Evolutionary conservation across 371 early-diverging fungal species (phyloP), one percentile per base, ranked within the genome.

Genomic region (Mortierella sp.): DNA sequence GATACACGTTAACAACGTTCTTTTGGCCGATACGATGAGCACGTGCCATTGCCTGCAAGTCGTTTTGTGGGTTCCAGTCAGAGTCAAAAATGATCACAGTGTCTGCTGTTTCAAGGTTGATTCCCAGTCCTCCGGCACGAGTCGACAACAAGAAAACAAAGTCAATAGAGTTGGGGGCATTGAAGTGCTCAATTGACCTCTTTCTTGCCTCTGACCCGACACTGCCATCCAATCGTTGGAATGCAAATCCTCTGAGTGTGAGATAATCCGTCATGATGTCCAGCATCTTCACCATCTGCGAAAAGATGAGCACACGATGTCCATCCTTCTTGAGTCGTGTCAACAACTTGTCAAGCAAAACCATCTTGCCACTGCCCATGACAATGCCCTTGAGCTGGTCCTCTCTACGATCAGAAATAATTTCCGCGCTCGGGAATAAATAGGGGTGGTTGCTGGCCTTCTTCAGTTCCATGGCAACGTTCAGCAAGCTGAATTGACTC

Each of bases 51-150:
- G 99, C 99, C 84, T 99, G 99, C 58, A 99, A 82, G 80, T 99
- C 99, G 76, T 97, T 99, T 81, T 99, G 99, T 5, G 99, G 99
- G 81, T 99, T 99, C 96, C 99, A 99, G 81, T 99, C 99, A 30
- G 97, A 96, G 79, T 99, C 99, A 85, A 98, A 99, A 61, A 99
- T 94, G 64, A 99, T 96, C 6, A 99, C 99, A 0, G 98, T 98
- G 79, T 99, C 99, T 0, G 99, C 99, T 0, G 98, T 97, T 37
- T 94, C 96, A 48, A 99, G 83, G 75, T 99, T 99, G 76, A 99
- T 95, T 45, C 99, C 99, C 70, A 99, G 90, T 15, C 99, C 99
- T 57, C 99, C 99, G 15, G 99, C 99, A 47, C 96, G 91, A 4
- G 99, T 99, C 4, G 98, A 97, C n/a, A 99, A 86, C 69, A 99